Evolutionary conservation across 1,139 yeast species (phyloP).

Genomic region (Lodderomyces elongisporus): DNA sequence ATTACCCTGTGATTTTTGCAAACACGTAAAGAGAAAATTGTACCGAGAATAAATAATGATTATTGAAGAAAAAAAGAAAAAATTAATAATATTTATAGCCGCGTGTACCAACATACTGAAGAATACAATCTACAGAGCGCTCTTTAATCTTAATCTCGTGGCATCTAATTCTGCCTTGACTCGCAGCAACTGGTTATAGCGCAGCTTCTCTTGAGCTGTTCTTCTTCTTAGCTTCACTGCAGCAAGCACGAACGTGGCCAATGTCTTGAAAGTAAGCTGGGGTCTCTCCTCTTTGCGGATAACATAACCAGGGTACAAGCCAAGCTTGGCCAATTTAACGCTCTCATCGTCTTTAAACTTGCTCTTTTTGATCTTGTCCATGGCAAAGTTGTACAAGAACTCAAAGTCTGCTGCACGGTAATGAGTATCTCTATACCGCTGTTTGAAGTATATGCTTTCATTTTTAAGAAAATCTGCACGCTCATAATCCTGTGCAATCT

Average conservation of each 20-base stretch:
- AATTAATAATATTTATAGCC: too few species aligned
- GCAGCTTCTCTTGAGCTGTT: constrained; percentile 14
- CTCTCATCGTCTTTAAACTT: constrained; percentile 36
- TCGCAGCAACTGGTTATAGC: constrained; percentile 1
- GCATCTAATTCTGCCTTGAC: constrained; percentile 6
- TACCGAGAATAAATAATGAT: too few species aligned
- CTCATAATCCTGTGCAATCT: constrained; percentile 4
- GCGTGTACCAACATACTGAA: too few species aligned
- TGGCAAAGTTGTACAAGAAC: constrained; percentile 47
- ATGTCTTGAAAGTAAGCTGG: constrained; percentile 26
- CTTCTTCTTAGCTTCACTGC: constrained; percentile 47
- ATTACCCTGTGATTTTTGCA: neutral
- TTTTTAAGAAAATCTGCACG: constrained; percentile 11
- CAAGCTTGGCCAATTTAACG: constrained; percentile 39
- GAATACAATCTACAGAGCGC: too few species aligned
- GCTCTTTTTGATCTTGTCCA: constrained; percentile 42
- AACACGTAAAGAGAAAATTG: too few species aligned
- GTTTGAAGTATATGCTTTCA: constrained; percentile 34
- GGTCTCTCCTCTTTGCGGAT: constrained; percentile 9
- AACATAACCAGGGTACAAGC: constrained; percentile 44
- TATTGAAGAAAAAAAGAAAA: too few species aligned
- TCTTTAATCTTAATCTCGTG: constrained; percentile 4
- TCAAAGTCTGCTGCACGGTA: constrained; percentile 45
- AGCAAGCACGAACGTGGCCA: constrained; percentile 55
- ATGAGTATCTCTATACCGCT: constrained; percentile 33